These are phyloP conservation scores for Arthrobotrys megalospora DNA, from an alignment of 2,329 filamentous ascomycete species.

Conservation along the genomic window DNA sequence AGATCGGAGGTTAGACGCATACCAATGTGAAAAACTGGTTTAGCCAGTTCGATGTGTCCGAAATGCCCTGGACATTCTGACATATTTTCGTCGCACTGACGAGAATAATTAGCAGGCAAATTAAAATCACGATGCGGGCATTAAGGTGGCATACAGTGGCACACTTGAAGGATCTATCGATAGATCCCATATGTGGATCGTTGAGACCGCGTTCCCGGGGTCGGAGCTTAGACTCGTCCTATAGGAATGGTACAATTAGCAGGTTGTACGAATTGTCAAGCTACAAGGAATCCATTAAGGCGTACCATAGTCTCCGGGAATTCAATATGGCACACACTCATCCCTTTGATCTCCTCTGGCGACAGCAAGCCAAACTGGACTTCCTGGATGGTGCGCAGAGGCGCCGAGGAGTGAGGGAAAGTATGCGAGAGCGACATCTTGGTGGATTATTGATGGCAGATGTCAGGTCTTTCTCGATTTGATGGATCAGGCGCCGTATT, in stretches of 20 bases:
- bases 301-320: conserved; percentile 96
- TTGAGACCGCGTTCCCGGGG: conserved; percentile 93
- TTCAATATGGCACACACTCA: conserved; percentile 95
- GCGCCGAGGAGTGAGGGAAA: conserved; percentile 92
- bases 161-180: conserved; percentile 95
- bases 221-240: conserved; percentile 88
- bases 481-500: conserved; percentile 24
- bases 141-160: conserved; percentile 74
- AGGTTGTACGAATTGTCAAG: not conserved
- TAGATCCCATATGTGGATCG: conserved; percentile 94
- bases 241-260: conserved; percentile 17
- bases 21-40: conserved; percentile 92
- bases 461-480: conserved; percentile 17
- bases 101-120: conserved; percentile 23
- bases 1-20: conserved; percentile 62
- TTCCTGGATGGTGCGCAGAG: conserved; percentile 97
- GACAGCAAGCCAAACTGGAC: conserved; percentile 99
- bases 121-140: not conserved
- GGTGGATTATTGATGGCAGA: conserved; percentile 64
- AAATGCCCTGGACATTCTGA: conserved; percentile 98
- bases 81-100: conserved; percentile 87
- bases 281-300: conserved; percentile 58
- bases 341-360: conserved; percentile 98
- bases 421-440: conserved; percentile 88
- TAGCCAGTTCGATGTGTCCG: conserved; percentile 96